phyloP scores from a whole-genome alignment of 225 moss, liverwort and hornwort species.

The Takakia lepidozioides region DNA sequence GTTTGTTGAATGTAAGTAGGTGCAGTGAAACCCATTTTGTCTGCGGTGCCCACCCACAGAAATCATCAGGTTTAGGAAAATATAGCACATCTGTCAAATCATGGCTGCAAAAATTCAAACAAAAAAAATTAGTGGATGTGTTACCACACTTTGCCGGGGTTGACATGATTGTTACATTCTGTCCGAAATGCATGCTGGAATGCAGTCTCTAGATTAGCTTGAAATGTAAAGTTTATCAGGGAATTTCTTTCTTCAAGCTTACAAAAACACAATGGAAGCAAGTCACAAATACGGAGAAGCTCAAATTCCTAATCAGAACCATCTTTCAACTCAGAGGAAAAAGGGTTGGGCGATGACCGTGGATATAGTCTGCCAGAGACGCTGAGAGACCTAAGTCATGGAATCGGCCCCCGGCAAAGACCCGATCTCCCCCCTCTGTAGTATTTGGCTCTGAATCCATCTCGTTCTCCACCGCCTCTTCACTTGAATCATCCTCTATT shows the following conservation, averaged over 20 bases:
- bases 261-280: neutral
- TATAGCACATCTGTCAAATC: neutral
- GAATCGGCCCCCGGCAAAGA: conserved; percentile 72
- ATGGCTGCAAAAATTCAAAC: conserved; percentile 1
- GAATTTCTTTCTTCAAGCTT: too few species aligned
- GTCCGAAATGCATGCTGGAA: neutral
- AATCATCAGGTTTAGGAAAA: neutral
- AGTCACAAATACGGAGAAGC: too few species aligned
- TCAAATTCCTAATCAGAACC: too few species aligned
- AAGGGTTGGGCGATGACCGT: conserved; percentile 29
- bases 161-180: too few species aligned
- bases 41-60: conserved; percentile 25
- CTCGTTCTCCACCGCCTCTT: conserved; percentile 7
- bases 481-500: too few species aligned
- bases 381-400: conserved; percentile 76
- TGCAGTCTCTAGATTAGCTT: neutral
- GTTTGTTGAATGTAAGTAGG: conserved; percentile 89
- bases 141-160: too few species aligned
- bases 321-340: too few species aligned
- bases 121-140: too few species aligned
- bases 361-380: conserved; percentile 72
- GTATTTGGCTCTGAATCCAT: conserved; percentile 1
- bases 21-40: conserved; percentile 68
- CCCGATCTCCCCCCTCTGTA: conserved; percentile 8
- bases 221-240: neutral